Base-by-base conservation (phyloP, 2,329 filamentous ascomycete genomes). In the Trichophaea hybrida region DNA sequence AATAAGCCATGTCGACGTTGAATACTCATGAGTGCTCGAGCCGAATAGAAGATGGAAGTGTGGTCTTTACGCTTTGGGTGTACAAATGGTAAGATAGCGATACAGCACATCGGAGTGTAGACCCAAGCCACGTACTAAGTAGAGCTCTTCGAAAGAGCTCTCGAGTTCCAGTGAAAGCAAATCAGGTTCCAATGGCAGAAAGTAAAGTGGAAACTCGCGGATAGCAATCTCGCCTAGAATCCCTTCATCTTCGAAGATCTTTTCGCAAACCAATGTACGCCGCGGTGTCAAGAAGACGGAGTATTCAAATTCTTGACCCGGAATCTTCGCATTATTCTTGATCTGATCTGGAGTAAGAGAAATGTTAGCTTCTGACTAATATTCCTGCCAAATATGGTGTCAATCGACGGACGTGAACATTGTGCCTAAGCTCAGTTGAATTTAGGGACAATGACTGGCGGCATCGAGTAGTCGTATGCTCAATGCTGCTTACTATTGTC, bases 201-300 rank as follows among this genome's bases (percentile, higher is more conserved):
- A 97, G 69, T 86, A 87, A 6, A 98, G 73, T 0, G 89, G 86
- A 59, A 95, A 81, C 71, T 97, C 90, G 59, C 84, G 80, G 65
- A 97, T 85, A 69, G 82, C 96, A 63, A 90, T 85, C 71, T 98
- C 93, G 60, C 93, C 94, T 53, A 96, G 78, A 12, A 98, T 88
- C 32, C 91, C 93, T 43, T 88, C 85, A 70, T 95, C 89, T 73
- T 98, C 93, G 43, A 98, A 78, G 53, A 97, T 80, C 70, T 89
- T 84, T 71, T 97, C 89, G 67, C 88, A 93, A 58, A 97, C 85
- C 58, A 94, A 77, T 3, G 93, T 97, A 63, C 93, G 85, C 60
- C 93, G 83, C 5, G 94, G 91, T 46, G 94, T 86, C 87, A 93
- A 97, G 71, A 96, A 91, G 68, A 98, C 85, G 64, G 90, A 91